phyloP scores from a whole-genome alignment of 1,139 yeast genomes.

The Sugiyamaella grinbergsii region DNA sequence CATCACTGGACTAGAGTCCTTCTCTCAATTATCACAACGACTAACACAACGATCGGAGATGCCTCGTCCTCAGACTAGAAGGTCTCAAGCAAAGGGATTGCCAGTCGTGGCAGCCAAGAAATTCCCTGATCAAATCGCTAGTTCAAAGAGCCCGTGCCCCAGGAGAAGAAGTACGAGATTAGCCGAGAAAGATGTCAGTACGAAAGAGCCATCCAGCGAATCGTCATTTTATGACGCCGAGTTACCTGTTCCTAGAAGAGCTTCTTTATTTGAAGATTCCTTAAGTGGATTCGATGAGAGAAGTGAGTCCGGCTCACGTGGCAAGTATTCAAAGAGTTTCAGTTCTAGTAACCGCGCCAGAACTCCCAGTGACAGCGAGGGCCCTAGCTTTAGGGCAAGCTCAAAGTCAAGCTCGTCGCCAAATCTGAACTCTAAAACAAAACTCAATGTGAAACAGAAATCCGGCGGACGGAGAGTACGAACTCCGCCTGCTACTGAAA shows the following conservation, averaged over 20 bases:
- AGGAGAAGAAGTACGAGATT: slow-evolving; percentile 15
- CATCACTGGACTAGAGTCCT: not conserved
- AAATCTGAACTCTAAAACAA: too few species aligned
- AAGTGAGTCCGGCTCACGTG: not conserved
- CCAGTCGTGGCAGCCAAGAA: slow-evolving; percentile 5
- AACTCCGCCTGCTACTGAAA: too few species aligned
- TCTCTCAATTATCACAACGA: not conserved
- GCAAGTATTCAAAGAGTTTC: slow-evolving; percentile 4
- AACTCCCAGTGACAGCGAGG: slow-evolving; percentile 5
- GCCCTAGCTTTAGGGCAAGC: not conserved
- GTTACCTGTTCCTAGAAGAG: slow-evolving; percentile 14
- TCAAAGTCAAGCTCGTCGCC: not conserved
- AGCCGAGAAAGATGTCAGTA: slow-evolving; percentile 2
- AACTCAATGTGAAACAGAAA: not conserved
- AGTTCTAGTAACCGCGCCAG: not conserved
- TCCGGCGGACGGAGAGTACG: too few species aligned
- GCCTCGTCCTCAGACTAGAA: slow-evolving; percentile 18
- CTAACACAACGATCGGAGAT: slow-evolving; percentile 1
- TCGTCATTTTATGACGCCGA: slow-evolving; percentile 8
- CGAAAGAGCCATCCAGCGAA: slow-evolving; percentile 1
- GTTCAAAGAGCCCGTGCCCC: slow-evolving; percentile 10
- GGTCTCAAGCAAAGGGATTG: slow-evolving; percentile 10
- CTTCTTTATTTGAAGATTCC: slow-evolving; percentile 4
- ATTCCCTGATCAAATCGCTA: not conserved
- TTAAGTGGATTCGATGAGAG: not conserved